Evolutionary conservation across 495 filamentous ascomycete genomes (phyloP).

Genomic region (Jackrogersella minutella): DNA sequence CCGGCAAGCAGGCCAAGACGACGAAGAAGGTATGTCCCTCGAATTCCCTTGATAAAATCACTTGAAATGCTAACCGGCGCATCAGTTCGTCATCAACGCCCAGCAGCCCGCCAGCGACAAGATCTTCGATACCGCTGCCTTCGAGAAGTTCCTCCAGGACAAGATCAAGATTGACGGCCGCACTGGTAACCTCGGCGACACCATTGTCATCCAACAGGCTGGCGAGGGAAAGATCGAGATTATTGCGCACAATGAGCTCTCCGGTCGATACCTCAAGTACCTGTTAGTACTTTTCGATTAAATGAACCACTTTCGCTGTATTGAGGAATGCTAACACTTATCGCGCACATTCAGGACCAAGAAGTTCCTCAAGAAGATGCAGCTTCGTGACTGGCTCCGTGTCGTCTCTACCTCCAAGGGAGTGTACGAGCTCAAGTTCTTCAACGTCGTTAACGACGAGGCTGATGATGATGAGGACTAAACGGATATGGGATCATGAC

Average conservation of each 20-base stretch:
- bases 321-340: constrained; percentile 16
- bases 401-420: constrained; percentile 97
- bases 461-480: constrained; percentile 98
- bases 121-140: constrained; percentile 98
- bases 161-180: constrained; percentile 99
- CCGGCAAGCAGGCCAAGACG: constrained; percentile 66
- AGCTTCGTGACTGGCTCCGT: constrained; percentile 99
- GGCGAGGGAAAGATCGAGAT: constrained; percentile 98
- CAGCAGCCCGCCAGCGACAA: constrained; percentile 97
- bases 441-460: constrained; percentile 99
- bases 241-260: constrained; percentile 96
- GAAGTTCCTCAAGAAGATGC: constrained; percentile 99
- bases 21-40: constrained; percentile 65
- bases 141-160: constrained; percentile 99
- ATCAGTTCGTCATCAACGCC: constrained; percentile 97
- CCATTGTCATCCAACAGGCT: constrained; percentile 84
- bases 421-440: constrained; percentile 99
- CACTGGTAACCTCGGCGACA: constrained; percentile 96
- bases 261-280: constrained; percentile 99
- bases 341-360: constrained; percentile 74
- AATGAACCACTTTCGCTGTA: background rate
- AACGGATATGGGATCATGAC: constrained; percentile 36
- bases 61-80: constrained; percentile 27
- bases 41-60: background rate
- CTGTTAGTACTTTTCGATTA: constrained; percentile 68